A percentile compares a stretch with the other conserved stretches of the same genome.
phyloP scores from a whole-genome alignment of 116 monocot species.

The Iris pallida region DNA sequence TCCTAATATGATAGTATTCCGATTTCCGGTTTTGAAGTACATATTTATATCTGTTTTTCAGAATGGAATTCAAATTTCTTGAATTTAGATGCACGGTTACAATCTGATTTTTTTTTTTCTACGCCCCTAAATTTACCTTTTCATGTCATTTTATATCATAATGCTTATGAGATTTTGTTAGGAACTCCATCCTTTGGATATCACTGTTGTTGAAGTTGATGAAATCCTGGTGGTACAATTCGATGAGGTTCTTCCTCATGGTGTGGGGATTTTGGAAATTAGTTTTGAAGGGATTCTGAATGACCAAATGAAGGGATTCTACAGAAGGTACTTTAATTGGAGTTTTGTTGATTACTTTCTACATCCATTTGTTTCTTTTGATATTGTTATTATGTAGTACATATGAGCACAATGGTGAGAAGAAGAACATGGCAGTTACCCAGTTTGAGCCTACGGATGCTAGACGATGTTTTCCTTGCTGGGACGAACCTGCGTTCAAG shows the following conservation, averaged over 20 bases:
- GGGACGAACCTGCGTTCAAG: conserved; percentile 96
- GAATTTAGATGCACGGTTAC: too few species aligned
- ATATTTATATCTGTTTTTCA: too few species aligned
- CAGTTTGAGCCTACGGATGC: conserved; percentile 98
- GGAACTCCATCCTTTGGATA: conserved; percentile 52
- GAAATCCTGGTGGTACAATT: conserved; percentile 65
- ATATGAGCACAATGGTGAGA: conserved; percentile 85
- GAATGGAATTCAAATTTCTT: too few species aligned
- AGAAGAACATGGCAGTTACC: conserved; percentile 96
- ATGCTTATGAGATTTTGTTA: conserved; percentile 4
- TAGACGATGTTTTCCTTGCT: conserved; percentile 89
- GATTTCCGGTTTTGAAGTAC: too few species aligned
- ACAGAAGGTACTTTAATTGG: conserved; percentile 58
- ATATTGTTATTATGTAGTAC: conserved; percentile 34
- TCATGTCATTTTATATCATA: too few species aligned
- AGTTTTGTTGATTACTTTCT: conserved; percentile 1
- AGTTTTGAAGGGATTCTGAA: conserved; percentile 64
- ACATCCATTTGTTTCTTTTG: neutral
- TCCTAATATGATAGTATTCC: too few species aligned
- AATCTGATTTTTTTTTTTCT: too few species aligned
- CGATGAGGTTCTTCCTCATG: conserved; percentile 46
- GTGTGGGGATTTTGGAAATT: conserved; percentile 58
- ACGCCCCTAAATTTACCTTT: too few species aligned
- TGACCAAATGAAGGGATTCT: conserved; percentile 94
- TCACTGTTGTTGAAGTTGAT: conserved; percentile 43